phyloP scores from a whole-genome alignment of 2,329 filamentous ascomycete species.

The Rhinocladiella similis region DNA sequence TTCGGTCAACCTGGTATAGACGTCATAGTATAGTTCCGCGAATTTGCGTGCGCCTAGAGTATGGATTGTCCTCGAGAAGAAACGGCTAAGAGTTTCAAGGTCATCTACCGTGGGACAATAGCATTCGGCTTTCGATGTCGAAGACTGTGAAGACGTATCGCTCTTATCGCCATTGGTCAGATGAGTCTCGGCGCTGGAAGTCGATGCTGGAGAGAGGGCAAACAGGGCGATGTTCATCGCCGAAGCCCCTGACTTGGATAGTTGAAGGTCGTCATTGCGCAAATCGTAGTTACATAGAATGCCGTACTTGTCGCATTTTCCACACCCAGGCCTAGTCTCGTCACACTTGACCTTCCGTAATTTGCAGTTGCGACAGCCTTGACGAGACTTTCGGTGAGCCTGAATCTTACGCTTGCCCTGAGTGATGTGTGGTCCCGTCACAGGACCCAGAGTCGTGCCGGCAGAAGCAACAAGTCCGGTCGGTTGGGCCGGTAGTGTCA shows the following conservation, averaged over 20 bases:
- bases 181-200: constrained; percentile 12
- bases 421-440: not conserved
- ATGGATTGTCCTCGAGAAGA: not conserved
- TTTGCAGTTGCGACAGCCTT: constrained; percentile 55
- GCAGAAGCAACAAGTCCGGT: too few species aligned
- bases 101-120: not conserved
- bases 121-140: constrained; percentile 2
- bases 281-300: constrained; percentile 48
- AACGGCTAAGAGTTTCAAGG: not conserved
- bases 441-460: not conserved
- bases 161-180: not conserved
- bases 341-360: constrained; percentile 55
- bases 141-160: not conserved
- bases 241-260: constrained; percentile 28
- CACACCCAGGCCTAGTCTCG: constrained; percentile 47
- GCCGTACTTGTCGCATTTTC: constrained; percentile 44
- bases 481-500: too few species aligned
- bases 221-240: constrained; percentile 16
- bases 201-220: constrained; percentile 5
- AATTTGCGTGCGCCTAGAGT: not conserved
- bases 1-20: not conserved
- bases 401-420: constrained; percentile 14
- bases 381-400: constrained; percentile 41
- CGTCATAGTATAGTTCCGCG: not conserved
- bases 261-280: constrained; percentile 38